phyloP scores from a whole-genome alignment of 225 moss, liverwort and hornwort genomes.

The Climacium dendroides region DNA sequence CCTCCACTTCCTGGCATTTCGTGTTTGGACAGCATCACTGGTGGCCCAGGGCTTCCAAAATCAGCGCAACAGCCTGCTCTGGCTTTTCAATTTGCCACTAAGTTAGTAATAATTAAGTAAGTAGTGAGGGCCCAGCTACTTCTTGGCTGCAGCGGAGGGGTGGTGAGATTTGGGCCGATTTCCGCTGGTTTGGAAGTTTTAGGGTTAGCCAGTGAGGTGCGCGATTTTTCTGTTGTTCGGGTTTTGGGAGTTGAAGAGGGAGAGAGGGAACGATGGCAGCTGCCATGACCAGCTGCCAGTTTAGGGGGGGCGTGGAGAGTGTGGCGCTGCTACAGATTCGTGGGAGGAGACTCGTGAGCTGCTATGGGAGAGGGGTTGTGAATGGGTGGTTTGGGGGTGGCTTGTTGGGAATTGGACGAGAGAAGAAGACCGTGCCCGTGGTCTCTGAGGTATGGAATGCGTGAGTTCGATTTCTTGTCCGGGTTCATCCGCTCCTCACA shows the following conservation, averaged over 20 bases:
- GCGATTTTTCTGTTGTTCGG: not conserved
- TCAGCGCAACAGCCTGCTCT: not conserved
- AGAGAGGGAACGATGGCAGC: slow-evolving; percentile 12
- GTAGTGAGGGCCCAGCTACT: not conserved
- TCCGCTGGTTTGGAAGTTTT: not conserved
- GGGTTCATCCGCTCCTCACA: not conserved
- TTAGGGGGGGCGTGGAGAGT: not conserved
- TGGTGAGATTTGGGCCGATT: not conserved
- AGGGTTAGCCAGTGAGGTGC: not conserved
- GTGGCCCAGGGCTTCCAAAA: not conserved
- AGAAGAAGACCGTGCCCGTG: not conserved
- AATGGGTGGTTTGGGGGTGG: not conserved
- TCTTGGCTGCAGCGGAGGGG: not conserved
- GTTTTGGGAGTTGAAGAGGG: not conserved
- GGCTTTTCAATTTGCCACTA: not conserved
- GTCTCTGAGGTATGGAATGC: not conserved
- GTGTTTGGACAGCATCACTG: not conserved
- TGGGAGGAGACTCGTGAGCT: not conserved
- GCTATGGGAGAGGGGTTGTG: not conserved
- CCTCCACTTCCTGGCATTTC: not conserved
- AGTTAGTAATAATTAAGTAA: no score
- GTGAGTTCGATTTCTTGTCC: not conserved
- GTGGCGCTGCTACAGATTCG: not conserved
- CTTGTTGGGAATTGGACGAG: not conserved
- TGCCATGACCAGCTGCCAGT: slow-evolving; percentile 26